Conservation (phyloP, 1,139 yeast genomes). For the Magnusiomyces ingens region DNA sequence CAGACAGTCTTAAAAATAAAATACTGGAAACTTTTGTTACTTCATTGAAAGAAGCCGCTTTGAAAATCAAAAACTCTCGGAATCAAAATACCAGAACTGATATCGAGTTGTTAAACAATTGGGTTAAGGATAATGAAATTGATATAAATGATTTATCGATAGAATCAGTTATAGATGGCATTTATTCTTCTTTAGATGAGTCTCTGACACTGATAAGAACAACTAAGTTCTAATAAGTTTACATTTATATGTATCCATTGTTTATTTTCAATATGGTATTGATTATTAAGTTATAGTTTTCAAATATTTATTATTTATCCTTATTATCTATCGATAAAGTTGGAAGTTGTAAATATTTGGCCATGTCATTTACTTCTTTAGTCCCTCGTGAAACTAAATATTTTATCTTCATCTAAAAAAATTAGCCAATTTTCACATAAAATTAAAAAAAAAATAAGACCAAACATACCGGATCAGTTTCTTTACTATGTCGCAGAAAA, state of each 20-base stretch:
- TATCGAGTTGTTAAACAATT: slow-evolving; percentile 19
- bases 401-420: slow-evolving; percentile 25
- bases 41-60: slow-evolving; percentile 18
- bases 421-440: slow-evolving; percentile 23
- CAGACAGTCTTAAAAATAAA: slow-evolving; percentile 10
- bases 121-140: slow-evolving; percentile 21
- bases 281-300: too few species aligned
- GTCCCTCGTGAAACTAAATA: slow-evolving; percentile 33
- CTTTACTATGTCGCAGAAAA: slow-evolving; percentile 28
- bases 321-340: neutral
- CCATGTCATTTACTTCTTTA: slow-evolving; percentile 31
- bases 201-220: slow-evolving; percentile 11
- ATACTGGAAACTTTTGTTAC: slow-evolving; percentile 13
- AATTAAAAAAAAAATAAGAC: slow-evolving; percentile 23
- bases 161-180: slow-evolving; percentile 23
- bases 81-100: slow-evolving; percentile 13
- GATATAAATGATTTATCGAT: slow-evolving; percentile 12
- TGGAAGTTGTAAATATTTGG: slow-evolving; percentile 18
- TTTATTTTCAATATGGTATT: too few species aligned
- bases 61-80: slow-evolving; percentile 19
- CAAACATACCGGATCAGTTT: slow-evolving; percentile 25
- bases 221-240: slow-evolving; percentile 2
- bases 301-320: too few species aligned
- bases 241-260: too few species aligned
- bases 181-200: slow-evolving; percentile 11